Evolutionary conservation across 306 rosid species (phyloP), one percentile per base, ranked within the genome.

Genomic region (Dryas alaskensis): DNA sequence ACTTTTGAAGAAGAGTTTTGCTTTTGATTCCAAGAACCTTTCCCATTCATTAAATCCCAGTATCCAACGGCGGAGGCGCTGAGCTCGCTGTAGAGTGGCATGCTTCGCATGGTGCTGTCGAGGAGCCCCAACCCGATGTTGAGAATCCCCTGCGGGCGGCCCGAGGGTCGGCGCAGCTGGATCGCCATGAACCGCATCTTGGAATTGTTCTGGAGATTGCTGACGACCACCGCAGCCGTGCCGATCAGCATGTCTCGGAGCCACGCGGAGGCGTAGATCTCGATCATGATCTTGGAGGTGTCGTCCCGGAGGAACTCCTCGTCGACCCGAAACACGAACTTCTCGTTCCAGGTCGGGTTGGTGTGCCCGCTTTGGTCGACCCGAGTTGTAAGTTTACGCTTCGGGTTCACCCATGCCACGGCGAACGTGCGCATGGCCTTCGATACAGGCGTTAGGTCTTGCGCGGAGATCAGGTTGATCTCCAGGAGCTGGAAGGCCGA

Each of bases 281-380:
- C 92, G 22, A 89, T 70, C 80, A 73, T 85, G 49, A 94, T 60
- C 16, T 84, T 67, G 8, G 96, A 80, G 22, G 45, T 70, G 3
- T 76, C 83, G 3, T 76, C 65, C 0, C 37, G 57, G 68, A 91
- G 87, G 60, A 89, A 84, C 1, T 81, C 73, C 0, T 86, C 77
- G 4, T 84, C 87, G 1, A 94, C 87, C 2, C 82, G 86, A 76
- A 91, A 94, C 10, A 92, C 90, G 58, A 94, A 88, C 51, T 88
- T 91, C 69, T 94, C 92, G 76, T 91, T 88, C 98, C 97, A 94
- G 0, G 82, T 83, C 0, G 98, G 97, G 67, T 71, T 79, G 16
- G 81, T 87, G 55, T 84, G 75, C 11, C 96, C 96, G 1, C 58
- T 73, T 10, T 72, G 66, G 54, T 89, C 95, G 4, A 86, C 77